Base-by-base conservation (phyloP, 2,329 filamentous ascomycete genomes). In the Samsoniella hepiali region DNA sequence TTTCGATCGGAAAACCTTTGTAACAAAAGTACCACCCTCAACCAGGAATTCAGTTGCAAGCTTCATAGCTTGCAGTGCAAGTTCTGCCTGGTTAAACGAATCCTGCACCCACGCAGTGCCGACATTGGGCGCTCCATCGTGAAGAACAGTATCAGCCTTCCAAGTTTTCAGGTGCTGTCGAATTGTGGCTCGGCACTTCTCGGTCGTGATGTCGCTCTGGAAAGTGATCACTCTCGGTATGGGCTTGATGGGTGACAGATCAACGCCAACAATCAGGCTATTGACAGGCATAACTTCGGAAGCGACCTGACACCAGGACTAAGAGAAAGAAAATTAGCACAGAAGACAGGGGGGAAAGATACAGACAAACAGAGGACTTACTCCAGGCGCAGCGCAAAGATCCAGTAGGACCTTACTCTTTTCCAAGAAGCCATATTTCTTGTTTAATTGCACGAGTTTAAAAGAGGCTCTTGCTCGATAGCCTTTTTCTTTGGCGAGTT, bases 51-150 rank as follows among this genome's bases (percentile, higher is more conserved):
- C 94, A 0, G 93, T 97, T 3, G 95, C 95, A 63, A 99, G 81
- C 76, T 96, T 97, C 83, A 99, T 84, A 9, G 91, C 90, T 74
- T 97, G 91, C 62, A 99, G 80, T 13, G 91, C 92, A 59, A 99
- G 81, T 78, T 98, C 94, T 64, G 94, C 95, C 78, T 99, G 95
- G 66, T 94, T 94, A 84, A 97, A 99, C 51, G 95, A 95, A 81
- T 99, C 95, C 79, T 99, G 95, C 50, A 93, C 90, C 95, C 95
- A 99, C 0, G 95, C 93, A 0, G 93, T 94, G 87, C 95, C 95
- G 64, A 99, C 95, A 72, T 99, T 99, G 54, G 95, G 95, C 1
- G 95, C 95, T 77, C 95, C 95, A 75, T 99, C 95, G 79, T 99
- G 95, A 45, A 99, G 82, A 5, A 99, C 95, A 0, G 91, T 92